Conservation (phyloP, 139 green algal genomes). For the Chlamydomonas incerta region DNA sequence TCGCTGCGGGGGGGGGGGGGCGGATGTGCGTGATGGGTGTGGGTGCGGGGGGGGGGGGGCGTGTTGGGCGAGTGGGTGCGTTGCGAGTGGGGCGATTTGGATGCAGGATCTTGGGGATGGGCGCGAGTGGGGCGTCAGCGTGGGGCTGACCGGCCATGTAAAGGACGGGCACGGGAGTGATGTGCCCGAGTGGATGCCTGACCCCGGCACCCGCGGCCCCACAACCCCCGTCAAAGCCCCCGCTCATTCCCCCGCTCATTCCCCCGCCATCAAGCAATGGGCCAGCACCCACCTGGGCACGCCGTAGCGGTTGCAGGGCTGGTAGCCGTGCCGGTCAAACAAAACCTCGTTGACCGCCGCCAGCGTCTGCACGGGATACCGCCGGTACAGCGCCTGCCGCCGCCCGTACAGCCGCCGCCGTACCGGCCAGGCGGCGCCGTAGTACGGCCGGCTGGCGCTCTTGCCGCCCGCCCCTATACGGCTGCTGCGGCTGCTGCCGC, state of each 20-base stretch:
- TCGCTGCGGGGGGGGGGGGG: slow-evolving; percentile 41
- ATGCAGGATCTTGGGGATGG: too few relatives aligned
- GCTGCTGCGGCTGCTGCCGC: slow-evolving; percentile 8
- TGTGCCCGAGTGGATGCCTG: too few relatives aligned
- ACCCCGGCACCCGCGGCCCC: too few relatives aligned
- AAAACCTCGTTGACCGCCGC: slow-evolving; percentile 71
- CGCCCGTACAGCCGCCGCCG: slow-evolving; percentile 11
- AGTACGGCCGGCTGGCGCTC: background rate
- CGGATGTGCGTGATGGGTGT: too few relatives aligned
- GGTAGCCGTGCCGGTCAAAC: slow-evolving; percentile 72
- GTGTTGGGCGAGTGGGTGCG: too few relatives aligned
- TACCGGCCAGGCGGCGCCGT: background rate
- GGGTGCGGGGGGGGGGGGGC: background rate
- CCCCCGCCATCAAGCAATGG: too few relatives aligned
- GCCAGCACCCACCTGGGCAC: slow-evolving; percentile 42
- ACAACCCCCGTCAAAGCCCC: too few relatives aligned
- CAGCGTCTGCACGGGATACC: slow-evolving; percentile 53
- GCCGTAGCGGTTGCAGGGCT: slow-evolving; percentile 67
- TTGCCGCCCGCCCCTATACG: background rate
- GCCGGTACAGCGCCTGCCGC: slow-evolving; percentile 25
- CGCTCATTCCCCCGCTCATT: too few relatives aligned
- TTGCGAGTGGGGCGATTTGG: too few relatives aligned
- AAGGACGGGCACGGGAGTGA: too few relatives aligned
- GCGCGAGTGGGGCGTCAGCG: too few relatives aligned
- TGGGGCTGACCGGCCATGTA: too few relatives aligned